Base-by-base conservation (phyloP, 768 basidiomycete genomes). In the Trametes cingulata region DNA sequence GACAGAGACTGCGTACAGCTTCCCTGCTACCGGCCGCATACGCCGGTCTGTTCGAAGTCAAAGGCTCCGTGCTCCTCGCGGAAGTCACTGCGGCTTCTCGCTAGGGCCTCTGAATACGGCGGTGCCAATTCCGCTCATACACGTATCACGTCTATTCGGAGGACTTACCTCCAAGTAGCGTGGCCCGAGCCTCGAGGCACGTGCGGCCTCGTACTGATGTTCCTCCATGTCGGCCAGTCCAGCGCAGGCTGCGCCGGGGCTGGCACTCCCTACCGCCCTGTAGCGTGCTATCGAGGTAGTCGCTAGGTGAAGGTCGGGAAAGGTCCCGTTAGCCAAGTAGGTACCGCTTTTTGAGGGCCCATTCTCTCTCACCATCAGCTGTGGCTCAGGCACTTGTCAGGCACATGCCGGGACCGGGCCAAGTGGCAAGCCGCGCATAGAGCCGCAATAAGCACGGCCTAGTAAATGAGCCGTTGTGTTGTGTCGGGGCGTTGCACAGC, bases 111-210 rank as follows among this genome's bases (percentile, higher is more conserved):
- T 7, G 46, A 25, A 10, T 15, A 15, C 10, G 19, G 9, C 7
- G 19, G 20, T 19, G 19, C 14, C 13, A 15, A 24, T 24, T 51
- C 50, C 13, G 39, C 2, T 33, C 29, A 10, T 4, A 33, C 29
- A 33, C 29, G 29, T 33, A 33, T 33, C 29, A 33, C 29, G 10
- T 33, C 29, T 33, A 5, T 10, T 33, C 29, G 29, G n/a, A n/a
- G n/a, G n/a, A 56, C 60, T 41, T 41, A 57, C 61, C 55, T 57
- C 50, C 43, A 62, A 12, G 51, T 57, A 62, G 43, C 37, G 36
- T 39, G 43, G 45, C 37, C 61, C 61, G 22, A 62, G 36, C 35
- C 36, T 36, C 6, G 19, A 35, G 12, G 25, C 20, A 37, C 9
- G n/a, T 37, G 35, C 6, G 27, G 10, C 8, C 35, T 14, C 35